phyloP scores from a whole-genome alignment of 1,284 basidiomycete genomes.

The Inonotus hispidus region DNA sequence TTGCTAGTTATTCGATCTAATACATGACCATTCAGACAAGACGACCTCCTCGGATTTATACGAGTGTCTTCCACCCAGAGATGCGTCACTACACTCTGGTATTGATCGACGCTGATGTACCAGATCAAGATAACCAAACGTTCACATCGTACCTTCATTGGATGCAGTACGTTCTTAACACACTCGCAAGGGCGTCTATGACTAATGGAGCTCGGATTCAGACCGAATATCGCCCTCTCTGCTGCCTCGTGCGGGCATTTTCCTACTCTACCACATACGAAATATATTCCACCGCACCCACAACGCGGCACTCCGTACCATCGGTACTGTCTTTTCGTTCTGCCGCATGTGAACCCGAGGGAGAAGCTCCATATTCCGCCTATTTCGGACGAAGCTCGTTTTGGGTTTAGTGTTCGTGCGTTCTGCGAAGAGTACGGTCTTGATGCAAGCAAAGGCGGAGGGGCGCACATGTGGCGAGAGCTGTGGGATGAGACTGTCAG shows the following conservation, averaged over 20 bases:
- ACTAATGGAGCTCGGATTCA: slow-evolving; percentile 26
- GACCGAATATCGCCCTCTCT: slow-evolving; percentile 78
- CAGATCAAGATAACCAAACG: slow-evolving; percentile 56
- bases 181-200: not conserved
- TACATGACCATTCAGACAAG: slow-evolving; percentile 43
- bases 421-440: slow-evolving; percentile 57
- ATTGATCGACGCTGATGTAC: slow-evolving; percentile 88
- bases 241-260: slow-evolving; percentile 43
- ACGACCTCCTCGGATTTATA: slow-evolving; percentile 56
- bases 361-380: slow-evolving; percentile 36
- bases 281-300: slow-evolving; percentile 85
- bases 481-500: slow-evolving; percentile 69
- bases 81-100: slow-evolving; percentile 83
- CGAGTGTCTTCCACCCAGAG: slow-evolving; percentile 77
- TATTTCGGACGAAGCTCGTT: slow-evolving; percentile 36
- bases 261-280: slow-evolving; percentile 46
- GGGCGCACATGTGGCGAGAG: slow-evolving; percentile 80
- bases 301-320: slow-evolving; percentile 82
- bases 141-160: slow-evolving; percentile 83
- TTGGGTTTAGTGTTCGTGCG: slow-evolving; percentile 58
- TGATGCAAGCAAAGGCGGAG: slow-evolving; percentile 51
- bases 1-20: not conserved
- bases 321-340: slow-evolving; percentile 73
- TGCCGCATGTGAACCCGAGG: slow-evolving; percentile 54
- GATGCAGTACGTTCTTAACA: slow-evolving; percentile 59